Evolutionary conservation across 768 basidiomycete genomes (phyloP), one percentile per base, ranked within the genome.

Genomic region (Mycena vitilis): DNA sequence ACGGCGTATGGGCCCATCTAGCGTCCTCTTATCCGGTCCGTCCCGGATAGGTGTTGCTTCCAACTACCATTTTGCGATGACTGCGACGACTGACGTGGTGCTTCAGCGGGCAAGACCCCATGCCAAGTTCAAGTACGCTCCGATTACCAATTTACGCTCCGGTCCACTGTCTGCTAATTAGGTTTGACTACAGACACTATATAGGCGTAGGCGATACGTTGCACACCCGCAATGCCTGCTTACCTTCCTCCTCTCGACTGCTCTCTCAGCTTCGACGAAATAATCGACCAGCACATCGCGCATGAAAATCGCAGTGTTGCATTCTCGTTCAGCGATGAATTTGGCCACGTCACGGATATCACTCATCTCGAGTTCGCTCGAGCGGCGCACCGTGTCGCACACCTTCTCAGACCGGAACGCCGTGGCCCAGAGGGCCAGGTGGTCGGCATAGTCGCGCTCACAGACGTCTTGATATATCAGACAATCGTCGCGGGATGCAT

Each of bases 291-390:
- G 12, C 63, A 69, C 58, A 51, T 64, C 22, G 23, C 25, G 8
- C 52, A 54, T 34, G 51, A 49, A n/a, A 65, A 69, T 30, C 59
- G 36, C 37, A n/a, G 62, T 23, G 25, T 51, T n/a, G 48, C 54
- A 12, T 70, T 61, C 30, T 60, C 69, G 12, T 86, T 78, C 48
- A 55, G 75, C 12, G 76, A 78, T 40, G 66, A 69, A 18, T 63
- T 63, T 2, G 64, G 36, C 34, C 53, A 75, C 8, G 66, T 78
- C 12, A 74, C 75, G 9, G 63, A 70, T 36, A 78, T 87, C 37
- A 78, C 81, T 7, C 79, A 80, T 58, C 62, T 83, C 10, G 84
- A 87, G 58, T 87, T 86, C 69, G 79, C 78, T 20, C 80, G 81
- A 12, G 86, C 85, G 11, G 79, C 78, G 48, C 81, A 86, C 64